These are phyloP conservation scores for Aspergillus brunneoviolaceus DNA, from an alignment of 2,329 filamentous ascomycete genomes.

Conservation along the genomic window DNA sequence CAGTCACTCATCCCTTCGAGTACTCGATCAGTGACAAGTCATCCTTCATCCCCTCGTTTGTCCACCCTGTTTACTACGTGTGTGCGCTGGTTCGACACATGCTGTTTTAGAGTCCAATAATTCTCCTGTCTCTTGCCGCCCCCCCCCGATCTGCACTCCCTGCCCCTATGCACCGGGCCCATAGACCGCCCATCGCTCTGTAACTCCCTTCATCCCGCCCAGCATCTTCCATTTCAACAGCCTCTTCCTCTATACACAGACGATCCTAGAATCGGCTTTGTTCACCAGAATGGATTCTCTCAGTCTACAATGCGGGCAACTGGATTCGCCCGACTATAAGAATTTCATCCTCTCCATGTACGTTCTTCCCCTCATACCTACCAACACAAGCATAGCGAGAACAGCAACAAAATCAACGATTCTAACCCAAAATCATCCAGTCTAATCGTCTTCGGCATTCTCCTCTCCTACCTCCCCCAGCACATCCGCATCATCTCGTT, in stretches of 20 bases:
- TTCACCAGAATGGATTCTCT: conserved; percentile 24
- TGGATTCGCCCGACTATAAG: conserved; percentile 52
- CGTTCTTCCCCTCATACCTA: conserved; percentile 19
- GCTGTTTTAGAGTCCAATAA: conserved; percentile 7
- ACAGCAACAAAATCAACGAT: not conserved
- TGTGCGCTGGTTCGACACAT: conserved; percentile 5
- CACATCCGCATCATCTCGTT: conserved; percentile 86
- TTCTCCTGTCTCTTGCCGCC: not conserved
- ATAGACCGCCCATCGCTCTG: not conserved
- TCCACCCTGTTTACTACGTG: not conserved
- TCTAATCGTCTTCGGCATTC: conserved; percentile 80
- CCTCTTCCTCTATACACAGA: not conserved
- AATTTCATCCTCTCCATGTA: conserved; percentile 58
- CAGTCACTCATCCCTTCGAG: not conserved
- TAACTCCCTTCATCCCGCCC: not conserved
- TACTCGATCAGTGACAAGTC: conserved; percentile 2
- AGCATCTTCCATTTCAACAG: not conserved
- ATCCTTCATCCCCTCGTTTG: not conserved
- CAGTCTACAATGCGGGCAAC: conserved; percentile 48
- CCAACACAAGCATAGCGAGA: no score
- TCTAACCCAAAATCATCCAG: conserved; percentile 35
- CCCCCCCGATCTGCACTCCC: not conserved
- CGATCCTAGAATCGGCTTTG: not conserved
- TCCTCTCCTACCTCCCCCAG: conserved; percentile 92
- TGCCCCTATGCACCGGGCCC: conserved; percentile 1